phyloP scores from a whole-genome alignment of 148 eudicot genomes.

The Chenopodium formosanum region DNA sequence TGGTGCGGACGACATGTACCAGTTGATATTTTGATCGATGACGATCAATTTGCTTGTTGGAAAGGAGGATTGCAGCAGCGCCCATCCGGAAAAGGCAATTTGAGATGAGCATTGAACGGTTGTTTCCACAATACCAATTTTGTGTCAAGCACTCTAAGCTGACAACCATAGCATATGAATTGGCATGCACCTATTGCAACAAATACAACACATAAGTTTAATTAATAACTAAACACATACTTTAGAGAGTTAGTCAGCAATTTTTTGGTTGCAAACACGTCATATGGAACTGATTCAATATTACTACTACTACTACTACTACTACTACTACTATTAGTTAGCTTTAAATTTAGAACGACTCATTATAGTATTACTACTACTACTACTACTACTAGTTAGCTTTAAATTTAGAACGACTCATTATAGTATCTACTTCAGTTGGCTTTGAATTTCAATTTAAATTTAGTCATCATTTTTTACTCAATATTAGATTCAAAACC shows the following conservation, averaged over 20 bases:
- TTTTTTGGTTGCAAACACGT: no score
- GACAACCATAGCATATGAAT: conserved; percentile 30
- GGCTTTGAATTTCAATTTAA: no score
- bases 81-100: conserved; percentile 35
- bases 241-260: not conserved
- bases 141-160: conserved; percentile 28
- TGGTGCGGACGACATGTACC: conserved; percentile 28
- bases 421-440: no score
- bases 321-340: no score
- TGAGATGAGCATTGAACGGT: conserved; percentile 36
- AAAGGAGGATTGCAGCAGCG: conserved; percentile 29
- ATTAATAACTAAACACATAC: not conserved
- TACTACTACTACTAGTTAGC: no score
- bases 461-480: no score
- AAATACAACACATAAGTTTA: not conserved
- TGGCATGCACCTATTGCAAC: conserved; percentile 24
- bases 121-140: conserved; percentile 34
- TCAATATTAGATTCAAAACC: no score
- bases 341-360: no score
- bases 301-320: no score
- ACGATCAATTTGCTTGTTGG: conserved; percentile 27
- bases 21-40: conserved; percentile 27
- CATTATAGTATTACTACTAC: no score
- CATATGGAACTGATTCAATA: no score
- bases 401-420: no score